Percentiles rank a stretch among this genome's conserved stretches.
These are phyloP conservation scores for Colletotrichum karsti DNA, from an alignment of 2,329 filamentous ascomycete species.

Conservation along the genomic window DNA sequence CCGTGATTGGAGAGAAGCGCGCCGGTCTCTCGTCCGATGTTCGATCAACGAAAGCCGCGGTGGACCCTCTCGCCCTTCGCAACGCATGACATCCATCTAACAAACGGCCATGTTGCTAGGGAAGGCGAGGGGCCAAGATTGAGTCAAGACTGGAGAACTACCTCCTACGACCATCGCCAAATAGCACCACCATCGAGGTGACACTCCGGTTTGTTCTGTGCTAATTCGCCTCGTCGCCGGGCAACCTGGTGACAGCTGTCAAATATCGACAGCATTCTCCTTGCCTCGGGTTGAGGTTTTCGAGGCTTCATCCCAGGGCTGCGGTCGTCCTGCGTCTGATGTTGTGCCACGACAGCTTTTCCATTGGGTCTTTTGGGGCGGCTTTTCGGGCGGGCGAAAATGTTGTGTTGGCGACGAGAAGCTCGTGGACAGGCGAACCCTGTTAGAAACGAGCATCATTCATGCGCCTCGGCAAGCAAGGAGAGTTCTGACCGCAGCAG, in stretches of 20 bases:
- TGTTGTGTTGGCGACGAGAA: slow-evolving; percentile 6
- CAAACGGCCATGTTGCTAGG: background rate
- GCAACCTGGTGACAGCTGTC: slow-evolving; percentile 26
- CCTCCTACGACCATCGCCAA: background rate
- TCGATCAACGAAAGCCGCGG: background rate
- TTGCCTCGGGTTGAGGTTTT: slow-evolving; percentile 2
- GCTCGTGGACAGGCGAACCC: slow-evolving; percentile 13
- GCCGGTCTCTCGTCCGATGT: slow-evolving; percentile 22
- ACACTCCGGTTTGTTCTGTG: background rate
- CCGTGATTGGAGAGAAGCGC: slow-evolving; percentile 18
- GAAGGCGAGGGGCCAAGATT: background rate
- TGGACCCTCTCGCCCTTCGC: slow-evolving; percentile 10
- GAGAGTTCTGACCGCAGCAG: slow-evolving; percentile 1
- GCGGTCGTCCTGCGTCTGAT: slow-evolving; percentile 18
- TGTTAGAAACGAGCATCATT: slow-evolving; percentile 26
- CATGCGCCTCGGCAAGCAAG: slow-evolving; percentile 12
- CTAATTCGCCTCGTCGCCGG: background rate
- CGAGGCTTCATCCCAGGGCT: slow-evolving; percentile 5
- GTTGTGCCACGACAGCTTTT: slow-evolving; percentile 16
- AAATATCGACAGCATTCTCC: slow-evolving; percentile 24
- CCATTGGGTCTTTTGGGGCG: background rate
- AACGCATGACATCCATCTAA: slow-evolving; percentile 21
- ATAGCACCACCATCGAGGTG: slow-evolving; percentile 2
- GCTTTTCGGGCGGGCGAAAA: background rate
- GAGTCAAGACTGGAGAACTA: slow-evolving; percentile 7